Base-by-base conservation (phyloP, 805 yeast species). In the Suhomyces faveliae region DNA sequence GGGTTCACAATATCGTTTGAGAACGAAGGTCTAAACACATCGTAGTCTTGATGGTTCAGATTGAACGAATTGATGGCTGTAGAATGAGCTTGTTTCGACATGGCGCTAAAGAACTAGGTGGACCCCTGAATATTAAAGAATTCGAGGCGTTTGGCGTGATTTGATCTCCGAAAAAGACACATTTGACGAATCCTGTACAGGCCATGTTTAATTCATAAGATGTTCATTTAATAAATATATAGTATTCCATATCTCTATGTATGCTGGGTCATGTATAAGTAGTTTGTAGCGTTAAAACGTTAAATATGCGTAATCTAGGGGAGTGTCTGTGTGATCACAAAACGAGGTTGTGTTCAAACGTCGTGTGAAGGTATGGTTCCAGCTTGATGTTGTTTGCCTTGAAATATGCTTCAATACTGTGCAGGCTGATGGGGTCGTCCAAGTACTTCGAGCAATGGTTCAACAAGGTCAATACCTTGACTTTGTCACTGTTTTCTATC, bases 21-120 rank as follows among this genome's bases (percentile, higher is more conserved):
- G 58, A 79, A 82, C 1, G 74, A 67, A 1, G 85, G 84, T 12
- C 87, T 70, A 22, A 74, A 77, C 35, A 60, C 52, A 56, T 81
- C 85, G 58, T 82, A 82, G 8, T 69, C 56, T 11, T 62, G 48
- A 52, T 81, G 85, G 59, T 82, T 83, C 17, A 68, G 42, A 52
- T 79, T 71, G 71, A 77, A 82, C 0, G 85, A 72, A 27, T 61
- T 61, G 33, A 76, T 59, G 1, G 85, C 80, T 2, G 69, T 67
- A 8, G 67, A 17, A 47, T 68, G 60, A 20, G 66, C 63, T 35
- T 43, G 13, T 39, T 45, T 49, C n/a, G 51, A 37, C 46, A 35
- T 27, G 15, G 30, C 30, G 30, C 5, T 27, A n/a, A 27, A 27
- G 23, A 22, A 22, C 23, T 22, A 22, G n/a, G n/a, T n/a, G n/a